phyloP scores from a whole-genome alignment of 352 stramenopile genomes.

The Pythium phragmitis region DNA sequence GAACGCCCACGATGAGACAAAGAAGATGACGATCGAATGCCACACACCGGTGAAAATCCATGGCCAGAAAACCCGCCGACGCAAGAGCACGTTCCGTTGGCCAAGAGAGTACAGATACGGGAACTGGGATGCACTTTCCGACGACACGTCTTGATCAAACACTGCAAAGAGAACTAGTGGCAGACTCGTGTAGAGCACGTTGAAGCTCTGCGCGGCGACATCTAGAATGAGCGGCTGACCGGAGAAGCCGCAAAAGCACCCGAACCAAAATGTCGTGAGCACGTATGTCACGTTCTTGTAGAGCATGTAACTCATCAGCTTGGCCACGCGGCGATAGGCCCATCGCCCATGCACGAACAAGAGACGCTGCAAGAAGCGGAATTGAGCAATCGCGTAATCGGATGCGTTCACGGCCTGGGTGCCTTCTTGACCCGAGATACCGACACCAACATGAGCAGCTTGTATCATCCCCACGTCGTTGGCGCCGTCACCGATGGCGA shows the following conservation, averaged over 20 bases:
- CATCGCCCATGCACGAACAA: slow-evolving; percentile 92
- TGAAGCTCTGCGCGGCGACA: slow-evolving; percentile 78
- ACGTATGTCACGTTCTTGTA: slow-evolving; percentile 94
- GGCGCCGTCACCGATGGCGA: slow-evolving; percentile 94
- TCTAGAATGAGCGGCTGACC: slow-evolving; percentile 79
- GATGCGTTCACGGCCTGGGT: slow-evolving; percentile 91
- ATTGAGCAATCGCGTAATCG: slow-evolving; percentile 94
- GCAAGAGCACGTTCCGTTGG: slow-evolving; percentile 63
- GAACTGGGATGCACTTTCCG: slow-evolving; percentile 59
- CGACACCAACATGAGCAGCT: slow-evolving; percentile 89
- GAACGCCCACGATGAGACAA: slow-evolving; percentile 68
- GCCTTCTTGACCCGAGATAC: slow-evolving; percentile 92
- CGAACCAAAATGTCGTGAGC: slow-evolving; percentile 83
- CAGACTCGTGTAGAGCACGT: slow-evolving; percentile 78
- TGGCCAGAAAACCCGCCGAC: slow-evolving; percentile 70
- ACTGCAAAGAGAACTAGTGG: slow-evolving; percentile 78
- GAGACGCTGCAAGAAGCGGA: slow-evolving; percentile 91
- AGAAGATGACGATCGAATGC: slow-evolving; percentile 83
- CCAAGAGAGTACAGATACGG: slow-evolving; percentile 67
- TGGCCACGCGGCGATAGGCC: slow-evolving; percentile 91
- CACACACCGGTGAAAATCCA: slow-evolving; percentile 84
- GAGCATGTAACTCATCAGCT: slow-evolving; percentile 94
- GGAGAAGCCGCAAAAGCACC: slow-evolving; percentile 77
- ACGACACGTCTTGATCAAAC: slow-evolving; percentile 77
- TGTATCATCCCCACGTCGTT: slow-evolving; percentile 98